These are phyloP conservation scores for Nakaseomyces nivariensis DNA, from an alignment of 1,139 yeast species.

Conservation along the genomic window DNA sequence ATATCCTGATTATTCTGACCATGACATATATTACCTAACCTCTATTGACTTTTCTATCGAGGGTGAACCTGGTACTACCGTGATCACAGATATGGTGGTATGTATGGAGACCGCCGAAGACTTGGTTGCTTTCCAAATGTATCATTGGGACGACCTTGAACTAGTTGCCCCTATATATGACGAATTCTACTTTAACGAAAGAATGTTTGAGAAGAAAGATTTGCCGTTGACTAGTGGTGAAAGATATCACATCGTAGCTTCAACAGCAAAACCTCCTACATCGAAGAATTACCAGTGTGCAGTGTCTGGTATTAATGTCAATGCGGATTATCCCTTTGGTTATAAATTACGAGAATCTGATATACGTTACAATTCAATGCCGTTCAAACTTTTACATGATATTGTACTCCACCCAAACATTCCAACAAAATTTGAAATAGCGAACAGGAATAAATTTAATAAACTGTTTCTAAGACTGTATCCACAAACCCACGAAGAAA, in stretches of 20 bases:
- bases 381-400: neutral
- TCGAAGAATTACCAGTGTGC: slow-evolving; percentile 5
- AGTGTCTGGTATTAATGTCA: neutral
- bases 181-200: neutral
- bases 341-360: neutral
- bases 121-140: slow-evolving; percentile 29
- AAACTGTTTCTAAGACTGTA: neutral
- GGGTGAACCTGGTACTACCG: neutral
- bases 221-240: slow-evolving; percentile 34
- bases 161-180: slow-evolving; percentile 25
- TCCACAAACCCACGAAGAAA: neutral
- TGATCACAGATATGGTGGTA: neutral
- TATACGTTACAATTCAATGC: neutral
- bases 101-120: slow-evolving; percentile 8
- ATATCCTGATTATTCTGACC: neutral
- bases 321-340: neutral
- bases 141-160: slow-evolving; percentile 27
- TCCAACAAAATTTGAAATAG: neutral
- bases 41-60: neutral
- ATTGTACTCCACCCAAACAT: neutral
- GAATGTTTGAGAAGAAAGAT: slow-evolving; percentile 6
- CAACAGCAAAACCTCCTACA: slow-evolving; percentile 16
- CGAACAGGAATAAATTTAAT: neutral
- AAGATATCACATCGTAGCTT: slow-evolving; percentile 32
- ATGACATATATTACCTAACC: neutral